Evolutionary conservation across 257 asterid genomes (phyloP).

Genomic region (Lithospermum erythrorhizon): DNA sequence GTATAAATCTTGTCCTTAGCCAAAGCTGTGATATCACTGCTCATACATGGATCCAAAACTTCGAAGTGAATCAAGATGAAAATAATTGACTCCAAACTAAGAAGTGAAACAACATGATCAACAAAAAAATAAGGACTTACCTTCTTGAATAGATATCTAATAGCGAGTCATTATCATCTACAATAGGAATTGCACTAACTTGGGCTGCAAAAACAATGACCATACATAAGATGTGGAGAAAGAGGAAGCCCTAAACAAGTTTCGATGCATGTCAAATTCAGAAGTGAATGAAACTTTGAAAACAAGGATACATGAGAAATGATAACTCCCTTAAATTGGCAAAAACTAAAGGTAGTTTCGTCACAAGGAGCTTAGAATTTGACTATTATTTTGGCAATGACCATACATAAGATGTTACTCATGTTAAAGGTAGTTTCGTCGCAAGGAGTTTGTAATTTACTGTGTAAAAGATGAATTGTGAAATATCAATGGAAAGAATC

Average conservation of each 20-base stretch:
- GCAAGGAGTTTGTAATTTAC: not conserved
- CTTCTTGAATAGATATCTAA: slow-evolving; percentile 85
- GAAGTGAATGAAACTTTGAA: not conserved
- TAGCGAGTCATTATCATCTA: slow-evolving; percentile 81
- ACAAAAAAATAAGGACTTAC: slow-evolving; percentile 26
- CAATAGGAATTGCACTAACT: slow-evolving; percentile 88
- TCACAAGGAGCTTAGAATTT: not conserved
- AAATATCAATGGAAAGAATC: not conserved
- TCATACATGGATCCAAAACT: slow-evolving; percentile 11
- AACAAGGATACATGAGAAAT: not conserved
- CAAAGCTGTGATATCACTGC: slow-evolving; percentile 68
- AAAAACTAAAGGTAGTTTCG: not conserved
- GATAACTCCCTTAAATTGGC: not conserved
- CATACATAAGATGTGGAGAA: slow-evolving; percentile 1
- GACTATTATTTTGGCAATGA: too few relatives aligned
- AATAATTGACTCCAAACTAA: not conserved
- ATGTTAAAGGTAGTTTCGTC: not conserved
- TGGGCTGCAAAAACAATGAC: slow-evolving; percentile 47
- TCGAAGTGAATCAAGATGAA: not conserved
- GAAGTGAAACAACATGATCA: not conserved
- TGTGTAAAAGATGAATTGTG: not conserved
- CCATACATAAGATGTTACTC: not conserved
- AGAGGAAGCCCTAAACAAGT: not conserved
- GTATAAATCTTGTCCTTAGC: slow-evolving; percentile 64
- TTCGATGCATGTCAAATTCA: not conserved